Evolutionary conservation across 2,329 filamentous ascomycete species (phyloP).

Genomic region (Pseudogymnoascus sp.): DNA sequence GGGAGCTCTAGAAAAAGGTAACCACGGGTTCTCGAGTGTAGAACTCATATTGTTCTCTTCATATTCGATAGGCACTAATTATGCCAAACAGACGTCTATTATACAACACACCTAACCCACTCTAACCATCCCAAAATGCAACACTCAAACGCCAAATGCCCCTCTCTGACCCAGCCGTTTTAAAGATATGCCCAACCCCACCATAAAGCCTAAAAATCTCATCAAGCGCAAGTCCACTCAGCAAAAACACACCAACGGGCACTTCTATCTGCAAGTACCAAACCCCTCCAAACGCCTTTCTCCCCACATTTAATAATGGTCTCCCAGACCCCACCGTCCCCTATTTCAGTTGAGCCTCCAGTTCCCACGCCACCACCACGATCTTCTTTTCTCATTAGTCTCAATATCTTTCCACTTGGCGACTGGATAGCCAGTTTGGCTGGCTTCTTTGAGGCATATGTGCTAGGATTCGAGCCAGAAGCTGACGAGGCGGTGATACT

Average conservation of each 20-base stretch:
- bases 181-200: background rate
- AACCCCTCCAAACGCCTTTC: slow-evolving; percentile 69
- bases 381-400: slow-evolving; percentile 75
- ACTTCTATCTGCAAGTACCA: slow-evolving; percentile 76
- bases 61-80: background rate
- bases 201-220: background rate
- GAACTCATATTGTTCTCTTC: background rate
- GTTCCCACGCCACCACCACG: slow-evolving; percentile 33
- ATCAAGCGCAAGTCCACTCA: slow-evolving; percentile 54
- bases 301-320: slow-evolving; percentile 88
- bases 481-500: slow-evolving; percentile 55
- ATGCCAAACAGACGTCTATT: background rate
- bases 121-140: background rate
- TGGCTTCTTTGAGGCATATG: slow-evolving; percentile 64
- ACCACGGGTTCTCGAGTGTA: background rate
- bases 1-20: background rate
- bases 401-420: slow-evolving; percentile 86
- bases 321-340: slow-evolving; percentile 74
- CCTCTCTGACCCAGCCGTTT: background rate
- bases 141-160: background rate
- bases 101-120: slow-evolving; percentile 5
- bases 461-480: slow-evolving; percentile 50
- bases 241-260: slow-evolving; percentile 89
- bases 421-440: slow-evolving; percentile 94
- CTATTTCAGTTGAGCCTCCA: slow-evolving; percentile 46